Evolutionary conservation across 1,284 basidiomycete genomes (phyloP), one percentile per base, ranked within the genome.

Genomic region (Ustilago crameri): DNA sequence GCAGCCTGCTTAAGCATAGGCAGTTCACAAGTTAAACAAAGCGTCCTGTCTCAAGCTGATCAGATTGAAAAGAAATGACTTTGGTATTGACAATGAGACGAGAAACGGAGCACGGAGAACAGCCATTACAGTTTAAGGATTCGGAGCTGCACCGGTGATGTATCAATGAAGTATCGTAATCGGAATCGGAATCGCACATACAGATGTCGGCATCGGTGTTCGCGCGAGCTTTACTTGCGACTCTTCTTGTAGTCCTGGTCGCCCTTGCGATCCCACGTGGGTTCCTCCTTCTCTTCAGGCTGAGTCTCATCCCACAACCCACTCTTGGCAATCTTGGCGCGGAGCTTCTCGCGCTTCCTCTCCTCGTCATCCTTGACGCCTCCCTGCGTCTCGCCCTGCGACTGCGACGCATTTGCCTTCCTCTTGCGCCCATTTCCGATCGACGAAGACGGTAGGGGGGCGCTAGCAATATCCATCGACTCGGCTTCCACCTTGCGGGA

Each of bases 231-330:
- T 50, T 41, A 71, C 44, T 65, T 64, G 53, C 68, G 68, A 54
- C 69, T 59, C 48, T 72, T 72, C 38, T 34, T 49, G 40, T 72
- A 80, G 38, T 80, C 78, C 49, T 62, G 56, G 47, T 80, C 78
- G 20, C 78, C 78, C 43, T 62, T 61, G 17, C 64, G 46, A 32
- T 80, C 78, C 76, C 76, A 80, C 55, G 78, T 78, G 45, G 69
- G 69, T 7, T 23, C 51, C 56, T 80, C 78, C 45, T 57, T 52
- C 51, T 79, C 78, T 38, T 80, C 76, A 4, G 68, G 69, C 54
- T 80, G 78, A 15, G 78, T 80, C 59, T 80, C 78, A 47, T 78
- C 75, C 78, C 78, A 80, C 18, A 79, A 27, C 5, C 69, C 75
- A 50, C 66, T 62, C 45, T 55, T 63, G 20, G 62, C 67, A 30